Base-by-base conservation (phyloP, 805 yeast genomes). In the Priceomyces melissophilus region DNA sequence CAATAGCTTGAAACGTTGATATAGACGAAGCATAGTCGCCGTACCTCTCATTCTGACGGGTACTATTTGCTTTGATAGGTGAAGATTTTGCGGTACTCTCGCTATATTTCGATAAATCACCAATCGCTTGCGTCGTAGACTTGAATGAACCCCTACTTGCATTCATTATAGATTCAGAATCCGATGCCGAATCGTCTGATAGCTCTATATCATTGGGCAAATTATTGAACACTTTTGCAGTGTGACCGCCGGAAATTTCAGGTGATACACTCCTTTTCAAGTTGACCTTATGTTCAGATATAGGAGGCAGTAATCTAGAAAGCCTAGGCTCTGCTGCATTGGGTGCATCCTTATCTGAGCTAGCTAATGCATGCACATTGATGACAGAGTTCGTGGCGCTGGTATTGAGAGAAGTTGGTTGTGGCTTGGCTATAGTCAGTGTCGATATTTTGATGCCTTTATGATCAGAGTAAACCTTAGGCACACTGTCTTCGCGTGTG, bases 161-260 rank as follows among this genome's bases (percentile, higher is more conserved):
- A 39, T 53, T 48, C 23, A 48, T 50, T 6, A 63, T 53, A 1
- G 72, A 62, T 14, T 69, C 75, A 32, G 49, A 48, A 37, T 69
- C 75, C 1, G 70, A 63, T 2, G 71, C 72, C n/a, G 71, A 65
- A 45, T 70, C 75, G 39, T 70, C 76, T 0, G 73, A 67, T 5
- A 70, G 49, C 43, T 70, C 75, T 39, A 70, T 67, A 53, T 70
- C 76, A 47, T 70, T 70, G 10, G 76, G 76, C n/a, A 70, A 51
- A 33, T 70, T 70, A 44, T 66, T 70, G 52, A 70, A 70, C 3
- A 69, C 63, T 5, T 71, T 57, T 2, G 71, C 55, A 10, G 67
- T 66, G 27, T 61, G 50, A 44, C 52, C 61, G 14, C 41, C 41
- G 7, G 40, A 34, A 20, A 35, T 47, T 36, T 42, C 42, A 15